Percentiles rank a stretch among this genome's conserved stretches.
phyloP scores from a whole-genome alignment of 179 eudicot species.

The Camellia oleifera region DNA sequence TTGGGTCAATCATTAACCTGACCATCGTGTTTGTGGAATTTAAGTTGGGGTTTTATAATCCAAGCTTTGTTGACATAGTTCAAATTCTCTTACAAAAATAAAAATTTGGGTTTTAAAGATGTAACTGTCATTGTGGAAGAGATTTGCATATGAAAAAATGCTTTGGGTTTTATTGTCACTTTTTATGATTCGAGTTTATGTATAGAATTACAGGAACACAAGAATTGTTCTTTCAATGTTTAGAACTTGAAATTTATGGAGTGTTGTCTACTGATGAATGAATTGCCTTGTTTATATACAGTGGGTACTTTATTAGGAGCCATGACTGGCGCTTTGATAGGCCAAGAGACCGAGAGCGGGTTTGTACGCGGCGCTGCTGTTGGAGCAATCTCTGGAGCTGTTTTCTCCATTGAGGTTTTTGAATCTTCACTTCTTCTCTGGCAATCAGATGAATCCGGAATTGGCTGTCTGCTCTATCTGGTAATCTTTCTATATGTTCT shows the following conservation, averaged over 20 bases:
- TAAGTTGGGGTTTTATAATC: background rate
- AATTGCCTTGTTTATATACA: slow-evolving; percentile 32
- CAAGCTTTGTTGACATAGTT: background rate
- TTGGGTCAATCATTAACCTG: background rate
- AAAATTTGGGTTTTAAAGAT: background rate
- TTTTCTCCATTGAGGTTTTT: slow-evolving; percentile 95
- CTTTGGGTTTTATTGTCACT: background rate
- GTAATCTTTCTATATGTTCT: slow-evolving; percentile 33
- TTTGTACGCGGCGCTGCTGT: slow-evolving; percentile 97
- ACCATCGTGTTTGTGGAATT: background rate
- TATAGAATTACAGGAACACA: background rate
- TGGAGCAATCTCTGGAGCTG: slow-evolving; percentile 99
- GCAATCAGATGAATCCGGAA: slow-evolving; percentile 92
- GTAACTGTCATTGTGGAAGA: background rate
- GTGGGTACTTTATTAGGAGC: slow-evolving; percentile 96
- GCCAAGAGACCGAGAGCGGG: slow-evolving; percentile 99
- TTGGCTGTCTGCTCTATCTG: slow-evolving; percentile 89
- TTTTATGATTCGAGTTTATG: background rate
- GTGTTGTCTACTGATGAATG: slow-evolving; percentile 8
- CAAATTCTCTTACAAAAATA: background rate
- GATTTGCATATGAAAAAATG: background rate
- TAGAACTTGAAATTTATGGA: background rate
- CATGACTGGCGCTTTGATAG: slow-evolving; percentile 94
- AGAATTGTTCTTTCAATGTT: background rate
- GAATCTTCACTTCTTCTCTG: slow-evolving; percentile 90